Evolutionary conservation across 2,329 filamentous ascomycete genomes (phyloP).

Genomic region (Gaeumannomyces sp.): DNA sequence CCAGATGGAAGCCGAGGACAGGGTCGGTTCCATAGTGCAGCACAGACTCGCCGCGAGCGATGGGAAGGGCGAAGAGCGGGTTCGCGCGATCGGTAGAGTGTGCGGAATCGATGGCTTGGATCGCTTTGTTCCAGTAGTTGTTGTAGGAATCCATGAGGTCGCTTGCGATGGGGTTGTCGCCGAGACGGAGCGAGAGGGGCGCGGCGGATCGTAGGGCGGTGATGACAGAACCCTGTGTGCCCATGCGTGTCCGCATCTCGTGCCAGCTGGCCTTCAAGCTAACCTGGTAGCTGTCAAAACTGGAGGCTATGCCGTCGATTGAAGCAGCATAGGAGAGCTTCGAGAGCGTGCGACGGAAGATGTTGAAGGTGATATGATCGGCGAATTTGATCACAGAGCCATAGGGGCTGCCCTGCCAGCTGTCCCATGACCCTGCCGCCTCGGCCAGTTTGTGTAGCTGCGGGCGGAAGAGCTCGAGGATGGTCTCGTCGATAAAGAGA

Average conservation of each 20-base stretch:
- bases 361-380: conserved; percentile 37
- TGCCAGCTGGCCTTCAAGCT: background rate
- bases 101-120: background rate
- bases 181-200: conserved; percentile 26
- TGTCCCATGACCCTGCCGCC: conserved; percentile 29
- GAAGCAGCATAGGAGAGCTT: background rate
- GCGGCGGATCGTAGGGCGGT: conserved; percentile 32
- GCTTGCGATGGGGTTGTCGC: background rate
- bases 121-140: conserved; percentile 27
- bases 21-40: conserved; percentile 47
- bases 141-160: conserved; percentile 19
- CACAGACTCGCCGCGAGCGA: conserved; percentile 25
- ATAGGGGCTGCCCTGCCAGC: conserved; percentile 41
- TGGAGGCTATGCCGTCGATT: background rate
- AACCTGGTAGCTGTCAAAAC: conserved; percentile 28
- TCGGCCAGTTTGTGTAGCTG: conserved; percentile 39
- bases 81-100: conserved; percentile 24
- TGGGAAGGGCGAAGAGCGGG: conserved; percentile 36
- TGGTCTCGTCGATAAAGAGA: conserved; percentile 34
- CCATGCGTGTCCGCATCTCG: background rate
- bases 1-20: conserved; percentile 51
- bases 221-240: conserved; percentile 12
- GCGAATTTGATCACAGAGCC: conserved; percentile 40
- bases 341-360: conserved; percentile 21
- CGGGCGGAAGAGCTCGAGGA: conserved; percentile 28